phyloP scores from a whole-genome alignment of 192 early-diverging fungal species.

The Endogone sp. region DNA sequence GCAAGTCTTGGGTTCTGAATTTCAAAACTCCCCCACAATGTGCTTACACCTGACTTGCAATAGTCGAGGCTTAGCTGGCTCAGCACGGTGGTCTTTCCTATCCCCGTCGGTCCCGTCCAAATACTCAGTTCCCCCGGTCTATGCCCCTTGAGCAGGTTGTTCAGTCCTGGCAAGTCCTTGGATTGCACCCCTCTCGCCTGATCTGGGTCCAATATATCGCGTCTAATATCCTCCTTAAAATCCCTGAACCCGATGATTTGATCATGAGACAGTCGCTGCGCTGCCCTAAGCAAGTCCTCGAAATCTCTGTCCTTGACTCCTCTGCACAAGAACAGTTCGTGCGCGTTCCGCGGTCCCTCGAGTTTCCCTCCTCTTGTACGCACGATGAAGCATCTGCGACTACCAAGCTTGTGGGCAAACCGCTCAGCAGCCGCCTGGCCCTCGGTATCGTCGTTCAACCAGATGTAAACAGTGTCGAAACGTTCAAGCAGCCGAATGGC shows the following conservation, averaged over 20 bases:
- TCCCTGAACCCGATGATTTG: conserved; percentile 60
- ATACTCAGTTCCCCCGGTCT: conserved; percentile 68
- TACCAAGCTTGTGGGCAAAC: conserved; percentile 60
- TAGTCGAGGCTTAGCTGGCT: conserved; percentile 70
- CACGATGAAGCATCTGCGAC: conserved; percentile 58
- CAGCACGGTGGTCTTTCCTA: conserved; percentile 68
- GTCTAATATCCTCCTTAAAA: conserved; percentile 57
- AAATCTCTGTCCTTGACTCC: conserved; percentile 27
- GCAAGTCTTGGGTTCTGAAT: conserved; percentile 65
- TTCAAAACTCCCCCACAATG: conserved; percentile 77
- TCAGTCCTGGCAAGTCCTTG: conserved; percentile 57
- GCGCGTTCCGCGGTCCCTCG: conserved; percentile 48
- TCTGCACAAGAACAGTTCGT: conserved; percentile 36
- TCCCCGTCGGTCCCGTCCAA: conserved; percentile 63
- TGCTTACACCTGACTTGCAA: conserved; percentile 62
- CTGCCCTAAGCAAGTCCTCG: conserved; percentile 29
- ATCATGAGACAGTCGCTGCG: conserved; percentile 57
- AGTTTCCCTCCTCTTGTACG: conserved; percentile 33
- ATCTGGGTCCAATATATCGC: conserved; percentile 60
- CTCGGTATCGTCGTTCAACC: conserved; percentile 66
- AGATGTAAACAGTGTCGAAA: conserved; percentile 61
- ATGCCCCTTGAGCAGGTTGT: conserved; percentile 61
- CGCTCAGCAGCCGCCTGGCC: conserved; percentile 54
- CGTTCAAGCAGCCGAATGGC: conserved; percentile 57
- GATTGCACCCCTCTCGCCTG: conserved; percentile 59